Base-by-base conservation (phyloP, 2,329 filamentous ascomycete species). In the Colletotrichum sp. region DNA sequence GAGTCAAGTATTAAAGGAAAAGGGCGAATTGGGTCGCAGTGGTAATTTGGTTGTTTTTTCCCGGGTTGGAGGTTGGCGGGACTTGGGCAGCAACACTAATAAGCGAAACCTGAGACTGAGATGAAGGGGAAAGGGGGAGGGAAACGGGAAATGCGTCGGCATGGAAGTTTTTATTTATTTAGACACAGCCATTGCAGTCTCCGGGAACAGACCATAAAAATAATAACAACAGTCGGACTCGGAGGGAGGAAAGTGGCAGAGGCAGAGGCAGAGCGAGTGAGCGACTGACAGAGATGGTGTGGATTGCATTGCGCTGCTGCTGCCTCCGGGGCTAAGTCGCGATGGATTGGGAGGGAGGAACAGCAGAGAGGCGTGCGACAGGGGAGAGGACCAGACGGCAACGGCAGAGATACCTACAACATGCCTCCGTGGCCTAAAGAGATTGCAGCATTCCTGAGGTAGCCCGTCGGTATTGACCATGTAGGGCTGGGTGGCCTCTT, bases 1-100 rank as follows among this genome's bases (percentile, higher is more conserved):
- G 74, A 76, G 70, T 76, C 74, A 76, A 76, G 74, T 76, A 76
- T 74, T 69, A 73, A 74, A 72, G 63, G 69, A 72, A 68, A 68
- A 71, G 59, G 74, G 34, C 71, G 74, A 74, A 69, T 69, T 48
- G 60, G 72, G 72, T 73, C 57, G 64, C 64, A 73, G 69, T 67
- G 44, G 64, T 59, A 66, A 30, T 76, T 72, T 68, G 63, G 72
- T 73, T 62, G 70, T 36, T 73, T 65, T 63, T 62, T 48, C 28
- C 48, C 24, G 55, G 26, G 26, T 59, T 24, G 55, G 26, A 55
- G 68, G 52, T 64, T 57, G 68, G 68, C 57, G 57, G 57, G 57
- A 67, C 71, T 66, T 66, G 69, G 26, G 65, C 48, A 72, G 70
- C 73, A 60, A 66, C 34, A 70, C 32, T 26, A 52, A 52, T 52